Evolutionary conservation across 2,329 filamentous ascomycete species (phyloP).

Genomic region (Cercospora sesami): DNA sequence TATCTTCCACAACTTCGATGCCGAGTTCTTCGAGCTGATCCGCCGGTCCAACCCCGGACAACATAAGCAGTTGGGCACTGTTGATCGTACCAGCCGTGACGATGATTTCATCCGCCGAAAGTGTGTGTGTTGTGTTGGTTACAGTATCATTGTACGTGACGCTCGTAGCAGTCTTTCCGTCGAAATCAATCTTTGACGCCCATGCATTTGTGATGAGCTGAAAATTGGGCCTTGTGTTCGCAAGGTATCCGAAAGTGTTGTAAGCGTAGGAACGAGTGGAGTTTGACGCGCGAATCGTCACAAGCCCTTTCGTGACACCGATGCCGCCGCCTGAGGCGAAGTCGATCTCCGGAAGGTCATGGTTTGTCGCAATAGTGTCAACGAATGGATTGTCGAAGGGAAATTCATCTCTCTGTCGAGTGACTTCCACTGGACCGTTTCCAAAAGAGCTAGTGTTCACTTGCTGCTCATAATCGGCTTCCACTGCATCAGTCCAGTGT

Average conservation of each 20-base stretch:
- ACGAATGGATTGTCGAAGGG: slow-evolving; percentile 9
- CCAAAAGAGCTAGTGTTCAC: slow-evolving; percentile 16
- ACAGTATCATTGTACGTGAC: slow-evolving; percentile 8
- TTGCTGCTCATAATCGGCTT: slow-evolving; percentile 3
- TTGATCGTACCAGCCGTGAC: slow-evolving; percentile 59
- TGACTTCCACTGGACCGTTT: slow-evolving; percentile 14
- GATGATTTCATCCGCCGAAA: slow-evolving; percentile 45
- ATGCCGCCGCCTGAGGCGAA: slow-evolving; percentile 12
- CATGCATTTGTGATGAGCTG: slow-evolving; percentile 14
- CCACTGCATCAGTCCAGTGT: background rate
- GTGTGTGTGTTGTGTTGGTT: slow-evolving; percentile 16
- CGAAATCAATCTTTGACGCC: slow-evolving; percentile 19
- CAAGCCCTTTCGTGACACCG: slow-evolving; percentile 10
- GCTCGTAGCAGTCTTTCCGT: slow-evolving; percentile 7
- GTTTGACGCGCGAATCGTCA: slow-evolving; percentile 11
- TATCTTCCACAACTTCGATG: slow-evolving; percentile 58
- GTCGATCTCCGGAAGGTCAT: slow-evolving; percentile 11
- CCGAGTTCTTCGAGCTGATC: slow-evolving; percentile 53
- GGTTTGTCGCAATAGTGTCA: slow-evolving; percentile 3
- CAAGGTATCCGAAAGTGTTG: slow-evolving; percentile 13
- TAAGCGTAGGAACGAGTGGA: slow-evolving; percentile 15
- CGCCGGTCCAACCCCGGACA: slow-evolving; percentile 62
- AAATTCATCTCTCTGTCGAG: background rate
- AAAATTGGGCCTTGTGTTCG: slow-evolving; percentile 15
- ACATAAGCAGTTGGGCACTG: slow-evolving; percentile 63